phyloP scores from a whole-genome alignment of 257 asterid genomes.

The Jacaranda mimosifolia region DNA sequence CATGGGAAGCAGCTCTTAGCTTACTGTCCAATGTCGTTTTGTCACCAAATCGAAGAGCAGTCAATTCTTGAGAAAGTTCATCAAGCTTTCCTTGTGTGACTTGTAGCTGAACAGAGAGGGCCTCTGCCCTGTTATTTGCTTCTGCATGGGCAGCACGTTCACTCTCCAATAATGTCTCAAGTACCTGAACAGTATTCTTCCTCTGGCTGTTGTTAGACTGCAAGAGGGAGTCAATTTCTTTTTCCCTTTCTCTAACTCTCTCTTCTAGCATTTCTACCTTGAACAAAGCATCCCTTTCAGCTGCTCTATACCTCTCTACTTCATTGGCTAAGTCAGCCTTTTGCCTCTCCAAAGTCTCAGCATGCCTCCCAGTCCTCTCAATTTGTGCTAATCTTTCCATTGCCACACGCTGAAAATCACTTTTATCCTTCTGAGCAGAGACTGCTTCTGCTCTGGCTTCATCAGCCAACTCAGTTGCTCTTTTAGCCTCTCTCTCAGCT shows the following conservation, averaged over 20 bases:
- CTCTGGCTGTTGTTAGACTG: conserved; percentile 79
- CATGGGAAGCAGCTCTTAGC: conserved; percentile 69
- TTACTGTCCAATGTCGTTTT: conserved; percentile 67
- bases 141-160: conserved; percentile 90
- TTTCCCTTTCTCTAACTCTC: conserved; percentile 77
- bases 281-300: conserved; percentile 76
- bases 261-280: conserved; percentile 73
- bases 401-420: conserved; percentile 69
- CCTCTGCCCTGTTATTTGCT: conserved; percentile 85
- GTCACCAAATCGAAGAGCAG: conserved; percentile 68
- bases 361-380: conserved; percentile 78
- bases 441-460: conserved; percentile 92
- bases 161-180: conserved; percentile 72
- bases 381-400: conserved; percentile 89
- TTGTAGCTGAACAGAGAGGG: conserved; percentile 89
- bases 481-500: conserved; percentile 86
- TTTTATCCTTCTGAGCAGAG: conserved; percentile 82
- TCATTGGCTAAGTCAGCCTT: conserved; percentile 64
- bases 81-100: conserved; percentile 81
- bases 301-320: conserved; percentile 59
- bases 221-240: conserved; percentile 75
- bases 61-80: conserved; percentile 77
- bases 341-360: conserved; percentile 77
- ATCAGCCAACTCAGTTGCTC: conserved; percentile 91
- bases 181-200: conserved; percentile 74